Conservation (phyloP, 495 filamentous ascomycete species). For the Podospora bellae-mahoneyi region DNA sequence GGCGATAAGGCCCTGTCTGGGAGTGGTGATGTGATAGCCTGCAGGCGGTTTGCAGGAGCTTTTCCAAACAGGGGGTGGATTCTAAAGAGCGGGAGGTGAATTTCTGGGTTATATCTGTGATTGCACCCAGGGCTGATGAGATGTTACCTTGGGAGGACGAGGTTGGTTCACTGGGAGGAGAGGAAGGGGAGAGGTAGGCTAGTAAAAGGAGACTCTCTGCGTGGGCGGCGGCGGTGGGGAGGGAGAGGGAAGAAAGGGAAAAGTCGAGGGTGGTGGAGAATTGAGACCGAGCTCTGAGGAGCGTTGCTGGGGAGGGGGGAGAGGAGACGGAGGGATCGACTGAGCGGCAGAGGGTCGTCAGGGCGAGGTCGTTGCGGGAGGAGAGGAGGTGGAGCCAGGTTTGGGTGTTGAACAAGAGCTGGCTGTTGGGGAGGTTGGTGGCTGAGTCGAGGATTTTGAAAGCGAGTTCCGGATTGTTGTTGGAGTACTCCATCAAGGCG, state of each 20-base stretch:
- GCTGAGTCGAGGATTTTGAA: constrained; percentile 64
- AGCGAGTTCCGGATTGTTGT: constrained; percentile 52
- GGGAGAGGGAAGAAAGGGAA: constrained; percentile 47
- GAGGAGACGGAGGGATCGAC: constrained; percentile 23
- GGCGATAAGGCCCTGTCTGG: constrained; percentile 58
- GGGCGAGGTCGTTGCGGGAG: constrained; percentile 35
- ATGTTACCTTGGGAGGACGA: constrained; percentile 51
- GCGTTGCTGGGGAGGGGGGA: constrained; percentile 33
- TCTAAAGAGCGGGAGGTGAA: constrained; percentile 45
- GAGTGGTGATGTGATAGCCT: constrained; percentile 68
- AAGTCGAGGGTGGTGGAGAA: constrained; percentile 56
- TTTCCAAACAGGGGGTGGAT: constrained; percentile 54
- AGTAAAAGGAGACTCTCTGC: constrained; percentile 61
- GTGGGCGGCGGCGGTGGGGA: constrained; percentile 48
- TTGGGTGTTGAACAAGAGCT: constrained; percentile 67
- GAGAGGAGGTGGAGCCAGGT: constrained; percentile 63
- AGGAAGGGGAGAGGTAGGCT: constrained; percentile 53
- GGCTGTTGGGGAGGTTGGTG: constrained; percentile 32
- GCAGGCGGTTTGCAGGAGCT: constrained; percentile 62
- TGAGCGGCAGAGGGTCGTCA: constrained; percentile 31
- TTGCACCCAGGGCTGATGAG: constrained; percentile 41
- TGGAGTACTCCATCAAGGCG: constrained; percentile 65
- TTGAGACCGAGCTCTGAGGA: constrained; percentile 53
- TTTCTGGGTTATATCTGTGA: constrained; percentile 39
- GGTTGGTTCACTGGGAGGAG: constrained; percentile 15